Evolutionary conservation across 768 basidiomycete species (phyloP), one percentile per base, ranked within the genome.

Genomic region (Clitopilus passeckerianus): DNA sequence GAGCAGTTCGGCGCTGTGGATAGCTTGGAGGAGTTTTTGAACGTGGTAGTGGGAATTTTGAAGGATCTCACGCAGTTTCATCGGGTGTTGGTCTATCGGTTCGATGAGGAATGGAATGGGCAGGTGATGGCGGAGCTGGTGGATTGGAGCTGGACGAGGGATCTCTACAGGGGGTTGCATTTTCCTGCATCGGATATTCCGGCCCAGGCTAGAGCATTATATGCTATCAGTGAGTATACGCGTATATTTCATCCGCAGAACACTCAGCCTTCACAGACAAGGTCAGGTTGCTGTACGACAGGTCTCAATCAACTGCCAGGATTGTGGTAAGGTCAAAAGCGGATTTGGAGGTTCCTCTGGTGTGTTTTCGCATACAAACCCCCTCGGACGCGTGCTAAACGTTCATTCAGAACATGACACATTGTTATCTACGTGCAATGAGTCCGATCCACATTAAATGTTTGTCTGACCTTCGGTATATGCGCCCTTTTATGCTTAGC

Each of bases 371-470:
- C 34, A 14, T 22, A 50, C 54, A 46, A 24, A 20, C 15, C 16
- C 53, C 22, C 9, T 6, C 20, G n/a, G n/a, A 23, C 44, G 41
- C 24, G 35, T 57, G 27, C 27, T 14, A 54, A 20, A 60, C 27
- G 41, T 30, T 6, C 20, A 3, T 53, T 0, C 59, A 89, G 81
- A 84, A 93, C 66, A 91, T 93, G 89, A 91, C 91, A 0, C 88
- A 93, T 70, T 89, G 86, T 58, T 90, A 88, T 63, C 74, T 93
- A 8, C 83, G 91, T n/a, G 90, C 90, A 0, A 92, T 94, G 90
- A 89, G 87, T 63, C 91, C 91, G 5, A 91, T 94, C 53, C 91
- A 93, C 66, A 72, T 91, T 60, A 86, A 91, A 73, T 93, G 86
- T 87, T 61, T 10, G 82, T 70, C 27, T 54, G 16, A 22, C 12